phyloP scores from a whole-genome alignment of 73 alveolate genomes.

The Stentor roeselii region DNA sequence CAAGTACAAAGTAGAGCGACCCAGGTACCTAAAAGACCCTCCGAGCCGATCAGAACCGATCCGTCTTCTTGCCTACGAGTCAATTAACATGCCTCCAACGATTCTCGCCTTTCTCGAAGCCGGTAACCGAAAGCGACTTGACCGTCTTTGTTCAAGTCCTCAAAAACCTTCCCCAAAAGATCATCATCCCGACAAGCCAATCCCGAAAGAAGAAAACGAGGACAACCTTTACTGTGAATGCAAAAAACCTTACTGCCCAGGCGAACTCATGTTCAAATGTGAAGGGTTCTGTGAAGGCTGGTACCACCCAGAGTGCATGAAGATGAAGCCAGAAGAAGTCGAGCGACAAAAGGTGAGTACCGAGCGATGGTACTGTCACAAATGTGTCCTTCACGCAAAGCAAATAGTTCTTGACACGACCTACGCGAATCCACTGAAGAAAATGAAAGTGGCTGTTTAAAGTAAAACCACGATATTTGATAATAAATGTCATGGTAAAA shows the following conservation, averaged over 20 bases:
- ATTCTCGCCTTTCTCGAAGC: background rate
- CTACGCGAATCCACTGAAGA: background rate
- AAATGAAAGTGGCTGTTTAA: too few species aligned
- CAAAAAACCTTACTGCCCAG: slow-evolving; percentile 1
- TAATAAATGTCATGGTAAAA: too few species aligned
- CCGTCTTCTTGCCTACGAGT: background rate
- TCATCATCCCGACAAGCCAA: background rate
- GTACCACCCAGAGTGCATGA: slow-evolving; percentile 31
- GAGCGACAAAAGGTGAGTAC: slow-evolving; percentile 8
- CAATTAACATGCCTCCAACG: background rate
- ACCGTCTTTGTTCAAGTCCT: background rate
- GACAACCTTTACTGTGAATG: slow-evolving; percentile 19
- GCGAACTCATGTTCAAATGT: slow-evolving; percentile 28
- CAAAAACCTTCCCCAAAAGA: background rate
- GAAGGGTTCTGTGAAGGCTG: slow-evolving; percentile 30
- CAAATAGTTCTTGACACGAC: slow-evolving; percentile 17
- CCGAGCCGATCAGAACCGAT: background rate
- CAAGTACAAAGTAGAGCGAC: background rate
- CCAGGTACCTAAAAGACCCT: background rate
- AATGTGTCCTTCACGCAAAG: background rate
- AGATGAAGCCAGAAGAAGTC: background rate
- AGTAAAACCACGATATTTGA: too few species aligned
- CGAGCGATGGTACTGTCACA: slow-evolving; percentile 32
- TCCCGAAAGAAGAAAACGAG: background rate
- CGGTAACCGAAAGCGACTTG: background rate